Base-by-base conservation (phyloP, 805 yeast genomes). In the Candida odintsovae region DNA sequence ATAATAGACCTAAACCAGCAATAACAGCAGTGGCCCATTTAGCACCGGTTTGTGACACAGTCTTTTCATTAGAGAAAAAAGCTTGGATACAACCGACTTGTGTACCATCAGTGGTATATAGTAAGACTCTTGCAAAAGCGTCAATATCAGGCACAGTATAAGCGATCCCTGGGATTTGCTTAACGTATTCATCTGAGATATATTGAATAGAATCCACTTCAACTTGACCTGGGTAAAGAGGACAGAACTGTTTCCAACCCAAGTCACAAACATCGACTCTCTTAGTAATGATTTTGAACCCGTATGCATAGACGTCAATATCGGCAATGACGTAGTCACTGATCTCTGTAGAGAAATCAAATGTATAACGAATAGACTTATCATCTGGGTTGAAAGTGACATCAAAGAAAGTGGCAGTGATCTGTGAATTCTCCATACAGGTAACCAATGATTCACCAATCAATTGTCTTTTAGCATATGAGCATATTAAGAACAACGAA, bases 1-100 rank as follows among this genome's bases (percentile, higher is more conserved):
- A 84, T 40, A 90, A 64, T 42, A 94, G 77, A 50, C 98, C 98
- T 40, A 88, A 64, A 42, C 96, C 95, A 3, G 97, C 80, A 38
- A 94, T 77, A 20, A 89, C 90, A 4, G 97, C 98, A 55, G 94
- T 85, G 10, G 96, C 96, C 99, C 99, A 92, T 6, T 95, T 78
- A 3, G 94, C 96, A 55, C 84, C 81, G 22, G 96, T 88, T 66
- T 90, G 95, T 95, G 97, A 50, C 23, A 94, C 99, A 1, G 98
- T 90, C 60, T 86, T 90, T 48, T 94, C 96, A 66, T 94, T 94
- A 20, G 86, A 68, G 46, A 94, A 72, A 13, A 79, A 72, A 0
- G 97, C 97, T 62, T 86, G 88, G 13, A 94, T 95, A 76, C 99
- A 94, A 3, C 98, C 99, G 48, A 90, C 70, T 4, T 83, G 75